phyloP scores from a whole-genome alignment of 2,329 filamentous ascomycete species.

The Didymella segeticola region DNA sequence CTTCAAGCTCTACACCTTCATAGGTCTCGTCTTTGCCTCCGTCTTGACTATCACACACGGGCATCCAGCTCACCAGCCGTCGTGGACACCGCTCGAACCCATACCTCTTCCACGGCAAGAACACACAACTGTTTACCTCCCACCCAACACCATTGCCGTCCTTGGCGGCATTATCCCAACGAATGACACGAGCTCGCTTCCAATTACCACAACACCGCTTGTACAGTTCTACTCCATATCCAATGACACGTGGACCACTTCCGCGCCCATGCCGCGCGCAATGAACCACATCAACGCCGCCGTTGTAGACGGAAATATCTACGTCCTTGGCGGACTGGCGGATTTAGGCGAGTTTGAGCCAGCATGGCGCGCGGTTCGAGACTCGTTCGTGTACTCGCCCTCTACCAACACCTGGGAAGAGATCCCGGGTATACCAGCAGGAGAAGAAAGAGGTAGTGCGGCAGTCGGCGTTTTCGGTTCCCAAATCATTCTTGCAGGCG shows the following conservation, averaged over 20 bases:
- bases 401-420: neutral
- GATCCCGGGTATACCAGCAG: neutral
- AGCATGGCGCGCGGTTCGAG: slow-evolving; percentile 19
- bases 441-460: slow-evolving; percentile 28
- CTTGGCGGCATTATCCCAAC: slow-evolving; percentile 31
- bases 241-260: slow-evolving; percentile 27
- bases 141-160: slow-evolving; percentile 27
- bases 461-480: slow-evolving; percentile 24
- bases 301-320: slow-evolving; percentile 29
- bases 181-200: neutral
- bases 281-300: slow-evolving; percentile 38
- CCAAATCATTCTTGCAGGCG: slow-evolving; percentile 33
- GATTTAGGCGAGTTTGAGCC: slow-evolving; percentile 5
- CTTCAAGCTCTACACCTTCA: neutral
- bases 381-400: slow-evolving; percentile 23
- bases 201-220: slow-evolving; percentile 23
- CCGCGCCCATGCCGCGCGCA: slow-evolving; percentile 22
- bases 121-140: slow-evolving; percentile 30
- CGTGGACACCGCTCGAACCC: slow-evolving; percentile 24
- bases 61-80: neutral
- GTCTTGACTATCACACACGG: neutral
- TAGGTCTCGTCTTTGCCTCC: neutral
- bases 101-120: slow-evolving; percentile 35
- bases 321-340: slow-evolving; percentile 31
- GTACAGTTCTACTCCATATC: slow-evolving; percentile 30